Evolutionary conservation across 2,329 filamentous ascomycete species (phyloP), one percentile per base, ranked within the genome.

Genomic region (Zelopaecilomyces penicillatus): DNA sequence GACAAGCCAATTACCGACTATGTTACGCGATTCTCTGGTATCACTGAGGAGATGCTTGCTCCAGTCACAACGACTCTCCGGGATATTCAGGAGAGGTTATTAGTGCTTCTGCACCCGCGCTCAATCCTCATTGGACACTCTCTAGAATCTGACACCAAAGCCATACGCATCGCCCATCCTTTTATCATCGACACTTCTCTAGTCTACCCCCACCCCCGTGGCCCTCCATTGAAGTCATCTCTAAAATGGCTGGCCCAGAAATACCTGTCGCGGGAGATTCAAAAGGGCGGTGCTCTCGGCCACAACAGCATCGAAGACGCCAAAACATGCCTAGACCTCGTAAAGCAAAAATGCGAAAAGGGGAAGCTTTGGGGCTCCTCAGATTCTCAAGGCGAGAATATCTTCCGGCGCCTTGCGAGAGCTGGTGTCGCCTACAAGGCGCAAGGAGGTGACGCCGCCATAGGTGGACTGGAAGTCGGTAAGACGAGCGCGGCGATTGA

Each of bases 241-340:
- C 75, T 98, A 44, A 96, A 94, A 66, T 97, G 82, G 74, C 78
- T 98, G 2, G 76, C 85, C 0, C 82, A 91, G 53, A 93, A 91
- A 59, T 95, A 91, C 56, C 76, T 97, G 12, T 77, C 76, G 42
- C 84, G 87, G 45, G 86, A 94, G 61, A 95, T 98, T 43, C 93
- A 98, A 61, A 88, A 86, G 56, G 82, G 81, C 37, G 85, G 84
- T 41, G 72, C 74, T 11, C 61, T 61, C 11, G 93, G 93, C 11
- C 93, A 98, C 61, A 84, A 97, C 71, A 93, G 87, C 47, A 76
- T 95, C 50, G 93, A 98, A 64, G 93, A 98, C 62, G 89, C 93
- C 10, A 82, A 77, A 52, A 89, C 93, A 3, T 94, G 89, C 52
- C 80, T 98, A 10, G 90, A 97, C 57, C 82, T 98, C 2, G 81